Evolutionary conservation across 208 protist genomes (phyloP), one percentile per base, ranked within the genome.

Genomic region (Borovskyia barvae): DNA sequence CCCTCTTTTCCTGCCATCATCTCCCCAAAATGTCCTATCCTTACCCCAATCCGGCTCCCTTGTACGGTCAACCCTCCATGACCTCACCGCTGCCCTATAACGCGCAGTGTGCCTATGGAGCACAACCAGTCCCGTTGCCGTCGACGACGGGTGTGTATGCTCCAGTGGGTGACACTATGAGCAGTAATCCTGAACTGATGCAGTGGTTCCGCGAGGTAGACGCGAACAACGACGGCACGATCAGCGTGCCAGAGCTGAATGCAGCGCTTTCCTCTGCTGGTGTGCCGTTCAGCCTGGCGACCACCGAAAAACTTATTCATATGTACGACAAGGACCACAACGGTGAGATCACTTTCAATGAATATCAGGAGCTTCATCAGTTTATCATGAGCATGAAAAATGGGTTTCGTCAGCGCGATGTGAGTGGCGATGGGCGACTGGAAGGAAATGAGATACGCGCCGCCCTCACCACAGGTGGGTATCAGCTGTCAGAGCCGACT

Each of bases 121-220:
- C 43, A 25, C 24, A 7, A 19, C 58, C 57, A 48, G 54, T 47
- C 33, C 30, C 62, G 22, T 33, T 35, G 48, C 46, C 60, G 29
- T 22, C 32, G 6, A 32, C 42, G 14, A 65, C 45, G 40, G 73
- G 68, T n/a, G 46, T 64, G 24, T 75, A 80, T 59, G 41, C 51
- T 19, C 61, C 62, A 3, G 43, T 48, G 20, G 55, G 43, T 15
- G 46, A 45, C n/a, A 61, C 40, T 50, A 51, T 51, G 53, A 66
- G 50, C 42, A 39, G 43, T 24, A 72, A 78, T 50, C 26, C 50
- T 5, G 84, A 88, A 51, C 42, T 91, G n/a, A 33, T 74, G 26
- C 60, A 75, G 53, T 94, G 79, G 85, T 97, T 96, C 72, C 63
- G 65, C 37, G 65, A 70, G 6, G 88, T 95, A 15, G 88, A 96